Base-by-base conservation (phyloP, 106 monocot genomes). In the Dendrobium catenatum region DNA sequence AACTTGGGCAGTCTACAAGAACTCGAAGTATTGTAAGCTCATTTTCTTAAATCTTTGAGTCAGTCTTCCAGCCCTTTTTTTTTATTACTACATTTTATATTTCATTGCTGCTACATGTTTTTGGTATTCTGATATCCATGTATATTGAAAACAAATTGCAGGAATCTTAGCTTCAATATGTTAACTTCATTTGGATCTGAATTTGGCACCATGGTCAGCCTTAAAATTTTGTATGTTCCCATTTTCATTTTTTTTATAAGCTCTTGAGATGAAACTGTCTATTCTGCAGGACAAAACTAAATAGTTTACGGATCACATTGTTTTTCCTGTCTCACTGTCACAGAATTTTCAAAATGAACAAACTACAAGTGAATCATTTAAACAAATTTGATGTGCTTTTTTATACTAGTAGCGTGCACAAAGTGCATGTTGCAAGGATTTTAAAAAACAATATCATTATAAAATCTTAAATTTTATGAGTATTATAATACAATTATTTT, bases 161-260 rank as follows among this genome's bases (percentile, higher is more conserved):
- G 89, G 81, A 89, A 89, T 64, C 86, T 89, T 56, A 89, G 89
- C 82, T 89, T 86, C 84, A 89, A 89, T 40, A 89, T 82, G 64
- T 72, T 89, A 48, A 89, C 89, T 29, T 89, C 89, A 42, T 89
- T 89, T 82, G 86, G 89, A 33, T 81, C 84, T 24, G 86, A 84
- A 46, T 77, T 86, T 72, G 76, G 58, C 61, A 76, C 86, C 37
- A 79, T 89, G 84, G 19, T 81, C 81, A 86, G 40, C n/a, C 89
- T 89, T 86, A 79, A 86, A 73, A 79, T 89, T 24, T 61, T 89
- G 89, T 89, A 84, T 86, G 89, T 81, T 72, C 44, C 51, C 51
- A 51, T 51, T 16, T 78, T 49, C 0, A 18, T 20, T 73, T 75
- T 44, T 17, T 68, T 40, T 40, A 37, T 0, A 51, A 51, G 26